Evolutionary conservation across 2,329 filamentous ascomycete genomes (phyloP), one percentile per base, ranked within the genome.

Genomic region (Tolypocladium endophyticum): DNA sequence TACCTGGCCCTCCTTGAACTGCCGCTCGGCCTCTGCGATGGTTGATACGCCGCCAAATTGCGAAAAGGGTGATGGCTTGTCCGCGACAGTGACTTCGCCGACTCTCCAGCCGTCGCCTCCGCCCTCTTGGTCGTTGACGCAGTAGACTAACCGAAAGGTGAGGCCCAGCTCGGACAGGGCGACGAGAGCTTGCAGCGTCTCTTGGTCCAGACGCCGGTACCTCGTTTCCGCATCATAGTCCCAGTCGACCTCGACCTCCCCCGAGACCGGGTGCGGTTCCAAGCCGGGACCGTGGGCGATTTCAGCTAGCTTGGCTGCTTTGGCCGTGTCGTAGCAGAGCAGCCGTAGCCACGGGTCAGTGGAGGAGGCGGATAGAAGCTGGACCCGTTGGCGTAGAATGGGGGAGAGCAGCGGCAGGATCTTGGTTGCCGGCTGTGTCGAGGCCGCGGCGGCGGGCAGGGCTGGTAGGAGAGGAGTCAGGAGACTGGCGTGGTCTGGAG

Each of bases 221-320:
- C 81, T 79, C 35, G 80, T 78, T 61, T 84, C 78, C 9, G 84
- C 80, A 60, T 90, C 87, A 60, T 79, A 80, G 66, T 85, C 81
- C 79, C 82, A 84, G 70, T 89, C 86, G 25, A 92, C 74, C 73
- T 93, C 89, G 58, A 93, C 83, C 71, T 92, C 89, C 58, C 89
- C 89, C 2, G 88, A 91, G 5, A 88, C 84, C 3, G 90, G 90
- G 67, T 94, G 90, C n/a, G 88, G 88, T 71, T 92, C 88, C 38
- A 93, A 77, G 54, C 80, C 75, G 58, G 88, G 83, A 59, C 81
- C 80, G 65, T 81, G 80, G 38, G 85, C 84, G 18, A 87, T 76
- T 60, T 83, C 77, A n/a, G 81, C 77, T 23, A 93, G 78, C 64
- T 78, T 81, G 52, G 82, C 75, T 3, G 79, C 77, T 63, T 81